phyloP scores from a whole-genome alignment of 1,284 basidiomycete genomes.

The Tilletia setariae region DNA sequence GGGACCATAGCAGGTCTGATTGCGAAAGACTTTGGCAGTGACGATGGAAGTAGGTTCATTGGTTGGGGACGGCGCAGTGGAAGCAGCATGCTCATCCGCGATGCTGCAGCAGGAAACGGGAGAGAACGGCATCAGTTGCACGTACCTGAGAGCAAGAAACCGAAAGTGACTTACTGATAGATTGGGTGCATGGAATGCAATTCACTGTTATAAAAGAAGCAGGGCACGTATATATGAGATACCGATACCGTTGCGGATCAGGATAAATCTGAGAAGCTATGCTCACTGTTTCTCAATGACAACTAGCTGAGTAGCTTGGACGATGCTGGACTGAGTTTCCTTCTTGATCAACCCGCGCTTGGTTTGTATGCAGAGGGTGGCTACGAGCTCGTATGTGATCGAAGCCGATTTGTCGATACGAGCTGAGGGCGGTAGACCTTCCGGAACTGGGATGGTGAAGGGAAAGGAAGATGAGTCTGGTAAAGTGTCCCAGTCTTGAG shows the following conservation, averaged over 20 bases:
- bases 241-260: neutral
- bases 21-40: conserved; percentile 23
- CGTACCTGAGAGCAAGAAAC: neutral
- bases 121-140: neutral
- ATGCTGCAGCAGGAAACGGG: conserved; percentile 22
- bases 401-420: conserved; percentile 47
- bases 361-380: conserved; percentile 41
- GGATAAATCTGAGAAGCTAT: neutral
- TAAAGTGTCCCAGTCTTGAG: conserved; percentile 4
- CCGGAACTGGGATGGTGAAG: conserved; percentile 45
- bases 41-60: conserved; percentile 16
- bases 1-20: conserved; percentile 41
- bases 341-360: conserved; percentile 34
- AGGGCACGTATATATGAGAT: neutral
- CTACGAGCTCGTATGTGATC: conserved; percentile 49
- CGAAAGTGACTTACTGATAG: conserved; percentile 31
- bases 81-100: conserved; percentile 24
- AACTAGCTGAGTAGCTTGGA: conserved; percentile 42
- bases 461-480: conserved; percentile 25
- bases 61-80: conserved; percentile 1
- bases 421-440: conserved; percentile 47
- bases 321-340: conserved; percentile 37
- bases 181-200: conserved; percentile 50
- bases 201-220: conserved; percentile 23
- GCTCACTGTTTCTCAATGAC: conserved; percentile 46